These are phyloP conservation scores for Fusarium sp. DNA, from an alignment of 2,329 filamentous ascomycete genomes.

Conservation along the genomic window DNA sequence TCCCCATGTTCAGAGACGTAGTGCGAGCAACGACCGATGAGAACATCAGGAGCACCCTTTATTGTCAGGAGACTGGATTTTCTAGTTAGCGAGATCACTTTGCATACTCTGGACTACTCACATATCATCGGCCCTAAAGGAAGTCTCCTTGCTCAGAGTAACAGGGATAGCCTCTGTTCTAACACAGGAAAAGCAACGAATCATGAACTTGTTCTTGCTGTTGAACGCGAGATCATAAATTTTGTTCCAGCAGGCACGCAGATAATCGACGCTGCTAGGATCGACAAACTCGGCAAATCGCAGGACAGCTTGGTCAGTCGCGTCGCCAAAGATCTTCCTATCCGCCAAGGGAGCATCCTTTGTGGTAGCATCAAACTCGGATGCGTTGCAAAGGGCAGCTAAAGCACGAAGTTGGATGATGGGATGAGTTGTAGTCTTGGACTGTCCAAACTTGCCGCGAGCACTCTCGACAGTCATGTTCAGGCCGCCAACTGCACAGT, in stretches of 20 bases:
- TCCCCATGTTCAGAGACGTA: conserved; percentile 11
- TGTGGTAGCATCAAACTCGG: conserved; percentile 78
- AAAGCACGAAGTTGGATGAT: conserved; percentile 71
- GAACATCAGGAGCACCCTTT: conserved; percentile 82
- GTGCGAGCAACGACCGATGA: conserved; percentile 64
- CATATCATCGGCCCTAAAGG: conserved; percentile 14
- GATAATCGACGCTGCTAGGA: conserved; percentile 65
- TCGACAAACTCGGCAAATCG: conserved; percentile 72
- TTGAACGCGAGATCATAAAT: conserved; percentile 80
- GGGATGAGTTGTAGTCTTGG: conserved; percentile 49
- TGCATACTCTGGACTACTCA: fast-evolving
- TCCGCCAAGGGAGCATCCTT: conserved; percentile 68
- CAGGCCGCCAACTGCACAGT: conserved; percentile 70
- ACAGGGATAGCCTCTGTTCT: conserved; percentile 62
- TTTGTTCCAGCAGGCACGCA: conserved; percentile 73
- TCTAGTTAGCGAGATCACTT: neutral
- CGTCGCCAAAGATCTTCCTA: conserved; percentile 78
- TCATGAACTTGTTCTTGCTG: conserved; percentile 87
- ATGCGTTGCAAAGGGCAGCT: conserved; percentile 78
- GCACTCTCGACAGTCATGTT: conserved; percentile 65
- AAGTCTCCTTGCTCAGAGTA: neutral
- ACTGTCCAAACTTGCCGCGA: conserved; percentile 52
- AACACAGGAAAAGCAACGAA: conserved; percentile 49
- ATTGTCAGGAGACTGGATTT: conserved; percentile 71
- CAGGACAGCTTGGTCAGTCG: conserved; percentile 80